Evolutionary conservation across 2,329 filamentous ascomycete species (phyloP), one percentile per base, ranked within the genome.

Genomic region (Penicillium sp.): DNA sequence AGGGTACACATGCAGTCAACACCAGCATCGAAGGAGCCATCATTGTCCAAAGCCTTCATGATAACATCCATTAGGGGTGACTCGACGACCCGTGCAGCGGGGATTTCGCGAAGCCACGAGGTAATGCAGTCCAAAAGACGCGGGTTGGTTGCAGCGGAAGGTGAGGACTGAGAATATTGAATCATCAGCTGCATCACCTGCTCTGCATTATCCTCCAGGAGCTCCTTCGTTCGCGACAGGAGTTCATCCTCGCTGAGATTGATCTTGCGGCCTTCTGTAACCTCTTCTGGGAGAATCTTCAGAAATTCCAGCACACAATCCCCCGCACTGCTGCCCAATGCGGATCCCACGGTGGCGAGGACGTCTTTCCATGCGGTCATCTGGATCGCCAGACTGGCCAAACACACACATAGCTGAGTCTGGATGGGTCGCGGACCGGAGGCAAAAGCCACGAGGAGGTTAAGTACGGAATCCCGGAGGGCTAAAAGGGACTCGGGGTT

Each of bases 161-260:
- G 82, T 67, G 93, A 96, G 50, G 93, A 96, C 70, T 94, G 90
- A 7, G 92, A 85, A 72, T 97, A 99, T 74, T 90, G 90, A 57
- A 91, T 89, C 63, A 99, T 82, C 60, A 99, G 83, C 67, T 87
- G 84, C 69, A 99, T 82, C 61, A 97, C 94, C 75, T 93, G 87
- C 62, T 88, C 81, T 54, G 92, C 90, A 74, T 97, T 99, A 75
- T 96, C 89, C 75, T 89, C 88, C 74, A 99, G 81, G 68, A 99
- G 81, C 75, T 96, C 93, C 74, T 85, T 86, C 63, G 94, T 97
- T 80, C 94, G 89, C 68, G 84, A 81, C 64, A 81, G 83, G 73
- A 99, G 85, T 76, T 97, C 93, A 81, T 97, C 92, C 89, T 99
- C 94, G 85, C 91, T 92, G 79, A 99, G 84, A 83, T 92, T 96